These are phyloP conservation scores for Pseudozyma thailandica DNA, from an alignment of 1,284 basidiomycete genomes.

Conservation along the genomic window DNA sequence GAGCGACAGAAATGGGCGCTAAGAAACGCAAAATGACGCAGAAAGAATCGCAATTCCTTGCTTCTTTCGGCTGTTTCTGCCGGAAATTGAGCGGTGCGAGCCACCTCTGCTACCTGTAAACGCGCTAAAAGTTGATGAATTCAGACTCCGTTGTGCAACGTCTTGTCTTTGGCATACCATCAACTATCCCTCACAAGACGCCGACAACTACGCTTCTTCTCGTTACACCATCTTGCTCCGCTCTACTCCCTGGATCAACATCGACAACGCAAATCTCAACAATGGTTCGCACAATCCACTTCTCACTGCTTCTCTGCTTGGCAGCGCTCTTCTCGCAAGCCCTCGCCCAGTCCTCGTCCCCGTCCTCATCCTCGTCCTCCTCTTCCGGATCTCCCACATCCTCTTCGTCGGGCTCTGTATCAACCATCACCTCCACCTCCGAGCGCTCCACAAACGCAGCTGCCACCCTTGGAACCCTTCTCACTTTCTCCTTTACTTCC, in stretches of 20 bases:
- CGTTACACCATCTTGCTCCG: not conserved
- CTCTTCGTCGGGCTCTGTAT: slow-evolving; percentile 2
- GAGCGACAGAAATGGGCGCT: not conserved
- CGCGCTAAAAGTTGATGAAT: too few species aligned
- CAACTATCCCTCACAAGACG: slow-evolving; percentile 1
- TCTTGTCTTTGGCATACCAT: too few species aligned
- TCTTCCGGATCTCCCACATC: not conserved
- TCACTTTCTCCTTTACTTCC: slow-evolving; percentile 31
- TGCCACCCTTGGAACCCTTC: slow-evolving; percentile 27
- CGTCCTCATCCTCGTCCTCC: slow-evolving; percentile 5
- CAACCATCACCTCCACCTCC: slow-evolving; percentile 6
- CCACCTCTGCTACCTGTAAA: too few species aligned
- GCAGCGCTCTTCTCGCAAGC: slow-evolving; percentile 12
- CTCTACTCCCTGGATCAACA: too few species aligned
- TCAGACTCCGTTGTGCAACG: too few species aligned
- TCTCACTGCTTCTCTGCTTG: not conserved
- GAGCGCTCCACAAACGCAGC: slow-evolving; percentile 29
- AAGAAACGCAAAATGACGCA: not conserved
- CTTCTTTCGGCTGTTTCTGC: not conserved
- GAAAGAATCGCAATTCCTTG: not conserved
- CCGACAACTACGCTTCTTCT: not conserved
- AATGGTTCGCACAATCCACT: slow-evolving; percentile 5
- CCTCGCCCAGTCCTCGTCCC: slow-evolving; percentile 5
- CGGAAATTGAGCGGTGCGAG: not conserved
- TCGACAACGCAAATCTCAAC: not conserved